Evolutionary conservation across 768 basidiomycete genomes (phyloP).

Genomic region (Serpula lacrymans): DNA sequence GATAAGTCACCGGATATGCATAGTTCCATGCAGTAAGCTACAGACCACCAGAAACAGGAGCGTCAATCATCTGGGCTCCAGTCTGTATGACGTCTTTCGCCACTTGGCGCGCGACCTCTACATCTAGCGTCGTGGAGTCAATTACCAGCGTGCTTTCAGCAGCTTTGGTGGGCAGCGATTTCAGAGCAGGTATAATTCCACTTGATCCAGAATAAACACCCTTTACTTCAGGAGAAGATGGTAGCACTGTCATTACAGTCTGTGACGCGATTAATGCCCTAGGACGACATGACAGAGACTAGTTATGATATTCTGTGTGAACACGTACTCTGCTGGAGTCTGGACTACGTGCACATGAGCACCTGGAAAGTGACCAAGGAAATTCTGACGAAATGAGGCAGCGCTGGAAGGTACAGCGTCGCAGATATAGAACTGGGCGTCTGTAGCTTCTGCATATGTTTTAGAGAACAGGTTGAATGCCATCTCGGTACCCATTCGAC

Average conservation of each 20-base stretch:
- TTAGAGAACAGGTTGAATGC: constrained; percentile 80
- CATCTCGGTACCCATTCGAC: constrained; percentile 89
- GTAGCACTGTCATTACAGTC: constrained; percentile 86
- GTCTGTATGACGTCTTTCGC: constrained; percentile 47
- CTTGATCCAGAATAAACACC: constrained; percentile 60
- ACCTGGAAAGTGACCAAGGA: constrained; percentile 54
- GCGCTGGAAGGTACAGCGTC: constrained; percentile 67
- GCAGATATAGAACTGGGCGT: constrained; percentile 70
- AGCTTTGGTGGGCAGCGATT: constrained; percentile 37
- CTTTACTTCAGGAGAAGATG: constrained; percentile 85
- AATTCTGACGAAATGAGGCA: constrained; percentile 50
- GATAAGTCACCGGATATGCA: background rate
- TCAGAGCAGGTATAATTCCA: constrained; percentile 67
- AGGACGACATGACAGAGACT: constrained; percentile 3
- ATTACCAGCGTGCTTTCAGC: constrained; percentile 60
- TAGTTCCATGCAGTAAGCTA: too few relatives aligned
- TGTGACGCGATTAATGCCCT: constrained; percentile 64
- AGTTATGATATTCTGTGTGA: too few relatives aligned
- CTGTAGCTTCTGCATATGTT: constrained; percentile 47
- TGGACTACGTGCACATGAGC: constrained; percentile 55
- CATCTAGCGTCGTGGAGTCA: constrained; percentile 90
- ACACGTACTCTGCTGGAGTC: constrained; percentile 72
- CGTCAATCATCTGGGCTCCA: constrained; percentile 82
- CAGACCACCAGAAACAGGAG: constrained; percentile 91
- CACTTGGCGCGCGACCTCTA: constrained; percentile 66